Evolutionary conservation across 306 rosid genomes (phyloP).

Genomic region (Fragaria nilgerrensis): DNA sequence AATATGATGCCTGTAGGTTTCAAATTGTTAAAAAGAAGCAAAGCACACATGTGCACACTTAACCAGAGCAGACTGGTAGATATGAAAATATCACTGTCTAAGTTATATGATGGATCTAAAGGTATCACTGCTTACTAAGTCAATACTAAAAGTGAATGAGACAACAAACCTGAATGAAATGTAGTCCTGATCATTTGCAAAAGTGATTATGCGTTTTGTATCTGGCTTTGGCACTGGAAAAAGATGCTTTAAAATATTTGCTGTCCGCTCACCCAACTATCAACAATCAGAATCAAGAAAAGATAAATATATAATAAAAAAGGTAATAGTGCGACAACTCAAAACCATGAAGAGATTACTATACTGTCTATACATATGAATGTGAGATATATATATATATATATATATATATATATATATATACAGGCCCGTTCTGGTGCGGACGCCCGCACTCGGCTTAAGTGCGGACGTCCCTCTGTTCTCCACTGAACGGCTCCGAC

Average conservation of each 20-base stretch:
- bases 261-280: conserved; percentile 83
- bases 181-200: conserved; percentile 74
- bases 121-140: not conserved
- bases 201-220: conserved; percentile 79
- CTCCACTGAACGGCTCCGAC: too few relatives aligned
- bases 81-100: not conserved
- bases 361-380: not conserved
- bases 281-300: conserved; percentile 26
- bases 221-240: conserved; percentile 94
- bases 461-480: too few relatives aligned
- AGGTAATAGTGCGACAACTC: not conserved
- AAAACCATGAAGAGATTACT: not conserved
- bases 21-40: conserved; percentile 15
- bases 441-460: too few relatives aligned
- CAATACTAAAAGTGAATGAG: not conserved
- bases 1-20: conserved; percentile 71
- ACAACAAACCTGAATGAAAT: conserved; percentile 77
- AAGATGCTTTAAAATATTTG: conserved; percentile 78
- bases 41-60: not conserved
- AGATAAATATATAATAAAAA: conserved; percentile 19
- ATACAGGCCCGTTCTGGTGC: too few relatives aligned
- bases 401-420: too few relatives aligned
- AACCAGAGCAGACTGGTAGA: not conserved
- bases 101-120: not conserved
- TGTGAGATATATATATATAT: too few relatives aligned